Evolutionary conservation across 1,284 basidiomycete species (phyloP), one percentile per base, ranked within the genome.

Genomic region (Fomitopsis betulina): DNA sequence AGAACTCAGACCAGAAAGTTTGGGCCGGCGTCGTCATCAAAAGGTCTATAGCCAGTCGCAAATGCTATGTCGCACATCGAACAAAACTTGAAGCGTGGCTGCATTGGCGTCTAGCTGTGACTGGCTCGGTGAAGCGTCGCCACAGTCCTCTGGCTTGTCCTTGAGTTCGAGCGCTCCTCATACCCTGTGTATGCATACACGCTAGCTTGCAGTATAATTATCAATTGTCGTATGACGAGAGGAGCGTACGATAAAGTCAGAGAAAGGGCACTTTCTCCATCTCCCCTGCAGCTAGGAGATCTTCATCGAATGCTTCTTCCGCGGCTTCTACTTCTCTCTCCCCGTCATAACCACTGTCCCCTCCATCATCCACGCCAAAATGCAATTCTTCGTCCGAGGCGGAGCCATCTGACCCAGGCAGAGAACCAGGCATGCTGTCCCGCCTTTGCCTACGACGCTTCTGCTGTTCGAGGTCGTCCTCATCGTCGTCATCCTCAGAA

Each of bases 241-340:
- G 17, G 5, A 42, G 21, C 15, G 47, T 50, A 51, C 5, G 6
- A 35, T 51, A 2, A 23, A 3, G 32, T 56, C 45, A 89, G 68
- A 87, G 73, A 72, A 90, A 93, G 23, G 90, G 89, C 25, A 93
- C 88, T 67, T 87, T 87, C 75, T 85, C 83, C 91, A 94, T 93
- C 77, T 93, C 90, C 17, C 87, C 91, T 13, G 89, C 82, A 42
- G 89, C 90, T 50, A 91, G 74, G 59, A 94, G 74, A 70, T 93
- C 91, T 65, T 94, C 90, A 67, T 92, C 89, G 67, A 93, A 89
- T 19, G 80, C 81, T 59, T 84, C 81, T 62, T 87, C 85, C 23
- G 77, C 81, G 38, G 78, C 80, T 58, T 81, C 81, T 50, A 79
- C 79, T 54, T 72, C 72, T 54, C 73, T 69, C 58, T 74, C 72